These are phyloP conservation scores for Didymella sp. DNA, from an alignment of 2,329 filamentous ascomycete genomes.

Conservation along the genomic window DNA sequence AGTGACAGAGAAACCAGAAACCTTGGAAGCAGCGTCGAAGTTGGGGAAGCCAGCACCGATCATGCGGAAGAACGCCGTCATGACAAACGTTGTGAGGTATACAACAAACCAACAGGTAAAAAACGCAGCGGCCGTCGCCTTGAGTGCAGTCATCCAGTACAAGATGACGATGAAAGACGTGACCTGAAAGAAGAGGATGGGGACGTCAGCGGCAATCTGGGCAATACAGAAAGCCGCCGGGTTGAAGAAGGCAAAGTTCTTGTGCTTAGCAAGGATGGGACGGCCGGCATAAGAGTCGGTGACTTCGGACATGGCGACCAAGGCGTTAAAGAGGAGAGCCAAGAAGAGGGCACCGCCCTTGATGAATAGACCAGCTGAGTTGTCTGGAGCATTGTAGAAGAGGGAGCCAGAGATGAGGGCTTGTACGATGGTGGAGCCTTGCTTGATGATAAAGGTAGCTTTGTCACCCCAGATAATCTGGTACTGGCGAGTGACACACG, in stretches of 20 bases:
- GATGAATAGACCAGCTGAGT: constrained; percentile 67
- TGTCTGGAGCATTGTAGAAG: constrained; percentile 69
- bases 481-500: constrained; percentile 66
- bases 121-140: constrained; percentile 74
- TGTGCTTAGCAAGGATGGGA: constrained; percentile 87
- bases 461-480: constrained; percentile 72
- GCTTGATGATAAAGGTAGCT: constrained; percentile 68
- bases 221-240: constrained; percentile 76
- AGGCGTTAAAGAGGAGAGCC: constrained; percentile 65
- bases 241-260: constrained; percentile 85
- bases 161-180: constrained; percentile 66
- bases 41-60: constrained; percentile 73
- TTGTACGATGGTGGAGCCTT: constrained; percentile 63
- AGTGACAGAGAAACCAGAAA: constrained; percentile 61
- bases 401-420: constrained; percentile 70
- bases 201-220: constrained; percentile 69
- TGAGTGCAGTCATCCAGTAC: constrained; percentile 84
- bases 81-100: constrained; percentile 72
- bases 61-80: constrained; percentile 83
- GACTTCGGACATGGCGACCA: constrained; percentile 71
- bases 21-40: constrained; percentile 63
- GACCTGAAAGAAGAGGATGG: constrained; percentile 65
- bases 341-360: constrained; percentile 72
- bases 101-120: constrained; percentile 81
- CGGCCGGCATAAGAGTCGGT: constrained; percentile 64